Conservation (phyloP, 805 yeast genomes). For the Metschnikowia drakensbergensis region DNA sequence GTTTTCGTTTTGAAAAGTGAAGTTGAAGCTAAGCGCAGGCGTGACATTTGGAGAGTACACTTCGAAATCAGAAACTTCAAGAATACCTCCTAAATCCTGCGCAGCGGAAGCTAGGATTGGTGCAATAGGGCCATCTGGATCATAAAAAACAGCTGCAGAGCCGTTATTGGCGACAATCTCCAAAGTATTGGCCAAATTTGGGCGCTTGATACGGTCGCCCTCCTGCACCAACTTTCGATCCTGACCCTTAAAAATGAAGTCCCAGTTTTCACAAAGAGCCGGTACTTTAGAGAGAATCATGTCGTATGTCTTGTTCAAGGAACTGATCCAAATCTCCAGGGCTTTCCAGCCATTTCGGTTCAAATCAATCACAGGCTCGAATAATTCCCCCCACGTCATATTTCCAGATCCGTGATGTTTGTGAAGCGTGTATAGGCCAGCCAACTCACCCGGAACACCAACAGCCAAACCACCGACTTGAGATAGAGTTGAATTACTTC, state of each 20-base stretch:
- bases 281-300: slow-evolving; percentile 28
- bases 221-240: slow-evolving; percentile 28
- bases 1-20: slow-evolving; percentile 15
- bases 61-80: slow-evolving; percentile 62
- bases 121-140: slow-evolving; percentile 75
- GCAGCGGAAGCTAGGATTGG: slow-evolving; percentile 49
- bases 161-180: slow-evolving; percentile 72
- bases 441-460: slow-evolving; percentile 88
- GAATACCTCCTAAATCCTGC: slow-evolving; percentile 60
- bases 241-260: slow-evolving; percentile 41
- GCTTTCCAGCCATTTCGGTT: slow-evolving; percentile 51
- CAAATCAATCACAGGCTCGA: slow-evolving; percentile 69
- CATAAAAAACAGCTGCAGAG: slow-evolving; percentile 72
- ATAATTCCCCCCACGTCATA: slow-evolving; percentile 65
- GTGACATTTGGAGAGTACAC: slow-evolving; percentile 52
- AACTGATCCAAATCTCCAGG: slow-evolving; percentile 22
- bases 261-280: slow-evolving; percentile 47
- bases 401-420: slow-evolving; percentile 65
- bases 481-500: slow-evolving; percentile 44
- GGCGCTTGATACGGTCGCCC: slow-evolving; percentile 64
- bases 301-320: slow-evolving; percentile 32
- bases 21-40: slow-evolving; percentile 23
- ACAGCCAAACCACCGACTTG: slow-evolving; percentile 83
- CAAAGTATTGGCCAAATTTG: slow-evolving; percentile 62
- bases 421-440: slow-evolving; percentile 68